Conservation (phyloP, 176 grass and related monocot genomes). For the Bothriochloa decipiens region DNA sequence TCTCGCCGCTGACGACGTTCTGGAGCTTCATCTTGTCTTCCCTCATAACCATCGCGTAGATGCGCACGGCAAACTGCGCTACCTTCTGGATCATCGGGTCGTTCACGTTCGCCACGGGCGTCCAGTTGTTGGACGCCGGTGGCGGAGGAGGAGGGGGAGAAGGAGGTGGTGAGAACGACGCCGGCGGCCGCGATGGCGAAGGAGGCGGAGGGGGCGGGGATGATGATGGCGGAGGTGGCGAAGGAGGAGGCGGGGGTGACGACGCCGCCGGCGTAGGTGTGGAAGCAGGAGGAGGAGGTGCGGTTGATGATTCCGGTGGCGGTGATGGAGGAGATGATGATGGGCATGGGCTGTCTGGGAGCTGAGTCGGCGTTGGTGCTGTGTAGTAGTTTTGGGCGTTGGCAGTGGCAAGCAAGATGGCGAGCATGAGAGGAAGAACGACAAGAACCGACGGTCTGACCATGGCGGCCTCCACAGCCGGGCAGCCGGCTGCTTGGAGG, state of each 20-base stretch:
- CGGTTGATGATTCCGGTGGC: neutral
- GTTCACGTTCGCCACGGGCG: conserved; percentile 39
- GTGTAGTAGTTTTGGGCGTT: conserved; percentile 6
- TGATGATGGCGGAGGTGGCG: neutral
- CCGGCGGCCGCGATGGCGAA: neutral
- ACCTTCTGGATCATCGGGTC: conserved; percentile 19
- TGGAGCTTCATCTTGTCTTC: neutral
- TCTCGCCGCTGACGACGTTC: conserved; percentile 34
- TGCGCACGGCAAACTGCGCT: conserved; percentile 41
- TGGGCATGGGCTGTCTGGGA: neutral
- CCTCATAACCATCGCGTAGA: neutral
- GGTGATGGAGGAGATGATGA: neutral
- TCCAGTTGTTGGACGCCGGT: conserved; percentile 20
- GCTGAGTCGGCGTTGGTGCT: neutral
- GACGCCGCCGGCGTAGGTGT: neutral
- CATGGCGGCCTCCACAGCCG: neutral
- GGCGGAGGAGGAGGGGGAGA: neutral
- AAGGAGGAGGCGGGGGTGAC: neutral
- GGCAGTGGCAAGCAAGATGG: neutral
- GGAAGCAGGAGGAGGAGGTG: neutral
- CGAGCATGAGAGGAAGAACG: neutral
- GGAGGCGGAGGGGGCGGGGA: neutral
- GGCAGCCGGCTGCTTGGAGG: too few species aligned
- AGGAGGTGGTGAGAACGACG: neutral
- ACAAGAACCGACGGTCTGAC: neutral